Percentiles rank a stretch among this genome's conserved stretches.
Evolutionary conservation across 306 rosid species (phyloP).

Genomic region (Arachis hypogaea): DNA sequence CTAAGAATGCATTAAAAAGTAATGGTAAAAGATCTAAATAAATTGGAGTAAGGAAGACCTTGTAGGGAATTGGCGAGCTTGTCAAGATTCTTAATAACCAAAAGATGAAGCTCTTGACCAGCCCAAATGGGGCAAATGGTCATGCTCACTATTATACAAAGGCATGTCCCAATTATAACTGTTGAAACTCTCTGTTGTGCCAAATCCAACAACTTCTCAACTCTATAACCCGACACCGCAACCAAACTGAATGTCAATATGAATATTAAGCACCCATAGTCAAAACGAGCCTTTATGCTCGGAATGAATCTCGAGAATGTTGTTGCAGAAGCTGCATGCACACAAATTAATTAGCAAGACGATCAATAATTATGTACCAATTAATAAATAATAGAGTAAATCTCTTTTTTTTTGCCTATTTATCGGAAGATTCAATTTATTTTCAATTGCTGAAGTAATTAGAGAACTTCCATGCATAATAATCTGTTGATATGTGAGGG

Average conservation of each 20-base stretch:
- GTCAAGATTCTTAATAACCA: conserved; percentile 66
- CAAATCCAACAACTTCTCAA: conserved; percentile 50
- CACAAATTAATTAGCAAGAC: background rate
- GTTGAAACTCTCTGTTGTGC: conserved; percentile 66
- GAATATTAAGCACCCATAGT: conserved; percentile 79
- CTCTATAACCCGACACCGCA: conserved; percentile 69
- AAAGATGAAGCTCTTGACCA: conserved; percentile 66
- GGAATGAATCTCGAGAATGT: conserved; percentile 94
- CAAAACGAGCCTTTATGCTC: conserved; percentile 70
- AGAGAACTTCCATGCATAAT: too few relatives aligned
- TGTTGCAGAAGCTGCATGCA: conserved; percentile 69
- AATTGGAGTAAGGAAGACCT: conserved; percentile 36
- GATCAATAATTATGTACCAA: too few relatives aligned
- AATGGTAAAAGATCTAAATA: too few relatives aligned
- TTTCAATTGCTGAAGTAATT: too few relatives aligned
- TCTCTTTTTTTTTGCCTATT: too few relatives aligned
- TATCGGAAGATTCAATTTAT: too few relatives aligned
- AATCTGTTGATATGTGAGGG: too few relatives aligned
- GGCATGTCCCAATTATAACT: conserved; percentile 64
- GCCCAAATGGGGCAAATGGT: conserved; percentile 87
- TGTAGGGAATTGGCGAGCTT: conserved; percentile 71
- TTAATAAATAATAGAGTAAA: too few relatives aligned
- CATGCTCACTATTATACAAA: conserved; percentile 62
- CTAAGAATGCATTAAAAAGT: too few relatives aligned
- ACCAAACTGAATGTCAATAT: conserved; percentile 88